Percentiles rank a stretch among this genome's conserved stretches.
Evolutionary conservation across 2,329 filamentous ascomycete genomes (phyloP).

Genomic region (Berkeleyomyces rouxiae): DNA sequence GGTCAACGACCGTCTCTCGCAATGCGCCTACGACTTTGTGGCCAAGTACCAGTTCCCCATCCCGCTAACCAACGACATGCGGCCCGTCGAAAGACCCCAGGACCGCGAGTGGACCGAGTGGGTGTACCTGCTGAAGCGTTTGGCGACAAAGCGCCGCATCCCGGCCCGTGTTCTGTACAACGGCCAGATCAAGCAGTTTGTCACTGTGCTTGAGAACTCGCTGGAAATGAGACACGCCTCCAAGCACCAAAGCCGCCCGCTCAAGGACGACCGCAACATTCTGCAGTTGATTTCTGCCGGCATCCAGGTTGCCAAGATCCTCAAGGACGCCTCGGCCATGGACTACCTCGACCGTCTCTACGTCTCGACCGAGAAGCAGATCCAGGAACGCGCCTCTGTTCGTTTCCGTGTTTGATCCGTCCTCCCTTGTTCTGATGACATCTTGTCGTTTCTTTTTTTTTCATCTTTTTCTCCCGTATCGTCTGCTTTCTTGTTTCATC

Average conservation of each 20-base stretch:
- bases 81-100: slow-evolving; percentile 54
- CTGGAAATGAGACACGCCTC: slow-evolving; percentile 76
- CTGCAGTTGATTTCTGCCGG: slow-evolving; percentile 75
- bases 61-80: slow-evolving; percentile 66
- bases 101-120: slow-evolving; percentile 85
- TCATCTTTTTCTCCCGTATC: not conserved
- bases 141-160: slow-evolving; percentile 74
- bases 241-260: slow-evolving; percentile 64
- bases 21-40: slow-evolving; percentile 79
- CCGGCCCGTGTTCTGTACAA: slow-evolving; percentile 73
- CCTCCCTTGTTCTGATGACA: not conserved
- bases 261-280: slow-evolving; percentile 80
- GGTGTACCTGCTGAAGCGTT: slow-evolving; percentile 72
- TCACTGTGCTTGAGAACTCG: slow-evolving; percentile 76
- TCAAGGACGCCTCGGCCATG: slow-evolving; percentile 74
- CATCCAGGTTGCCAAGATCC: slow-evolving; percentile 72
- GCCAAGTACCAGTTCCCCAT: slow-evolving; percentile 86
- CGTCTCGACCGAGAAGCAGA: slow-evolving; percentile 63
- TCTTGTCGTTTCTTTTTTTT: not conserved
- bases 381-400: slow-evolving; percentile 44
- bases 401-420: slow-evolving; percentile 24
- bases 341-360: slow-evolving; percentile 67
- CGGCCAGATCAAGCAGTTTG: slow-evolving; percentile 80
- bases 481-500: not conserved
- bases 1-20: slow-evolving; percentile 71